phyloP scores from a whole-genome alignment of 1,284 basidiomycete species.

The Cutaneotrichosporon sp. region DNA sequence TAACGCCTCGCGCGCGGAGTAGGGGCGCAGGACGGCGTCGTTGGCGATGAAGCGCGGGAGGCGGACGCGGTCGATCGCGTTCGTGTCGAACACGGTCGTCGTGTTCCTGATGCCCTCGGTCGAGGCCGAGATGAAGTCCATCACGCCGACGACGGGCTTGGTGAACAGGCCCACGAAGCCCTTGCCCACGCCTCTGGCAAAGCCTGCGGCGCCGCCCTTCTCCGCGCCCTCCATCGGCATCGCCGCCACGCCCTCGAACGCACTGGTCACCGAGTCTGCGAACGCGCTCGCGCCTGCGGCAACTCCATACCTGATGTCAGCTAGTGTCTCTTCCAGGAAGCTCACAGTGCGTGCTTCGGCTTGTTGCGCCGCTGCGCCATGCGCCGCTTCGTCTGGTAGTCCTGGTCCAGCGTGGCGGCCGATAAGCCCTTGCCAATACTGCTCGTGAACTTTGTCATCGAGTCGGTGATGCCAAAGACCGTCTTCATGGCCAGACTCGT shows the following conservation, averaged over 20 bases:
- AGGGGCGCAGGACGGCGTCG: constrained; percentile 85
- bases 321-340: constrained; percentile 7
- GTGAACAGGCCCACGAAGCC: constrained; percentile 92
- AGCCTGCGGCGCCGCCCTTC: constrained; percentile 88
- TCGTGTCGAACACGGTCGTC: constrained; percentile 95
- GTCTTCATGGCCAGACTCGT: constrained; percentile 99
- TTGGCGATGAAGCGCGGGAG: constrained; percentile 83
- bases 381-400: constrained; percentile 87
- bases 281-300: constrained; percentile 92
- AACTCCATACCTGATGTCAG: constrained; percentile 73
- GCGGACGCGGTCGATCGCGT: constrained; percentile 83
- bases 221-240: constrained; percentile 98
- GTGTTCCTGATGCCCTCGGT: constrained; percentile 99
- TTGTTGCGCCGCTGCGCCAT: constrained; percentile 90
- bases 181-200: constrained; percentile 97
- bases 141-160: constrained; percentile 95
- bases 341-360: constrained; percentile 91
- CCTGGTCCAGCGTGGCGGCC: constrained; percentile 92
- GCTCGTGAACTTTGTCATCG: constrained; percentile 94
- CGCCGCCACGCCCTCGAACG: constrained; percentile 93
- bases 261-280: constrained; percentile 90
- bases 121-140: constrained; percentile 93
- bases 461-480: constrained; percentile 93
- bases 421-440: constrained; percentile 97
- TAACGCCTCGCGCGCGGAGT: constrained; percentile 81